phyloP scores from a whole-genome alignment of 192 early-diverging fungal species.

The Paraglomus brasilianum region DNA sequence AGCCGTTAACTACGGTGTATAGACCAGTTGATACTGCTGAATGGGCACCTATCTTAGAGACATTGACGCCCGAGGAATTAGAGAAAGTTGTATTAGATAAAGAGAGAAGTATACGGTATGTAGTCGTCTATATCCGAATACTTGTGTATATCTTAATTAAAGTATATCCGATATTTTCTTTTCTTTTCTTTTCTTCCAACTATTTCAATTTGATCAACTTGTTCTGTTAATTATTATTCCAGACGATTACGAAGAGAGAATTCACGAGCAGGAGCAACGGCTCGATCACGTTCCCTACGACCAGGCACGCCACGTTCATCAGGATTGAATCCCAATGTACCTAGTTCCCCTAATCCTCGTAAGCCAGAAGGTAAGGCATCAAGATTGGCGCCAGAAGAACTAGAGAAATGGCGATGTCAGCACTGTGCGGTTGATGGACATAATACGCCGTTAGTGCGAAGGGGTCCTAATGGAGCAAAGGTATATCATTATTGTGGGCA shows the following conservation, averaged over 20 bases:
- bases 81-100: conserved; percentile 57
- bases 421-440: conserved; percentile 40
- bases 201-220: background rate
- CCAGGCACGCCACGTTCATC: background rate
- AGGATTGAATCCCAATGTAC: too few species aligned
- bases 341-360: conserved; percentile 34
- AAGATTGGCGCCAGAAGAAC: conserved; percentile 31
- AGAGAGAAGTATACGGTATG: conserved; percentile 58
- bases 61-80: conserved; percentile 56
- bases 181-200: background rate
- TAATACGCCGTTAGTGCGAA: conserved; percentile 39
- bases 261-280: conserved; percentile 6
- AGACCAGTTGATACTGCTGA: conserved; percentile 46
- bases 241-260: conserved; percentile 46
- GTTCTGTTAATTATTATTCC: background rate
- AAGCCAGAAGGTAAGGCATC: conserved; percentile 5
- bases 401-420: conserved; percentile 38
- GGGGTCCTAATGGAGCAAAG: conserved; percentile 43
- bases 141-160: too few species aligned
- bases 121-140: too few species aligned
- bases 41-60: conserved; percentile 57
- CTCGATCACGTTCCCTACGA: background rate
- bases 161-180: too few species aligned
- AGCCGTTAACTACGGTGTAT: conserved; percentile 47
- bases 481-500: background rate